Evolutionary conservation across 305 asterid species (phyloP), one percentile per base, ranked within the genome.

Genomic region (Solanum hybrid): DNA sequence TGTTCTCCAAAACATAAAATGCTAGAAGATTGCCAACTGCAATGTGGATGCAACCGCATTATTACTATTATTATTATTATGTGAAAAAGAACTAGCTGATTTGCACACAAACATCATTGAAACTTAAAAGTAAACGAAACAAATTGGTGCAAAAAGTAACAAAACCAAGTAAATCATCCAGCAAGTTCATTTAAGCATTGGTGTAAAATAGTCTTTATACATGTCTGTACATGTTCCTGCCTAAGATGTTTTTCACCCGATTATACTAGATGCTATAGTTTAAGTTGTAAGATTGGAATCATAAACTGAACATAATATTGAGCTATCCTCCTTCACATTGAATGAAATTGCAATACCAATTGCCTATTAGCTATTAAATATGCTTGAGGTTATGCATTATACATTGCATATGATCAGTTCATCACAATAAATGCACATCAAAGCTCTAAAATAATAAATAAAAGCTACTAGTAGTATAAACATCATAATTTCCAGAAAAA

Each of bases 11-110:
- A 87, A 90, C 42, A 80, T 73, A 71, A 88, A 91, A 87, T 36
- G 89, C 64, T 34, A 87, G 82, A 64, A 34, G 86, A 71, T 85
- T 87, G 80, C 87, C 85, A 81, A 89, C 96, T 92, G 96, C 93
- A 90, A 79, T 69, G 90, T 87, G 51, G 89, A 91, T 82, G 86
- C 64, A 37, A 34, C 38, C 9, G n/a, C 56, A 88, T 51, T 24
- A 88, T n/a, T 80, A 88, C 71, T 60, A 60, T 20, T 20, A 60
- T n/a, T 64, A 78, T n/a, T 51, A 77, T 42, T 66, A 88, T 34
- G 87, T 13, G 26, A 20, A 51, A 60, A 88, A n/a, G 8, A 88
- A 56, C 32, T 85, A 66, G 24, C 3, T 73, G 17, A 17, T 77
- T 37, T 87, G 82, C 82, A 32, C 31, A 46, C 12, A 71, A 38